Conservation (phyloP, 208 protist genomes). For the Porcisia deanei region DNA sequence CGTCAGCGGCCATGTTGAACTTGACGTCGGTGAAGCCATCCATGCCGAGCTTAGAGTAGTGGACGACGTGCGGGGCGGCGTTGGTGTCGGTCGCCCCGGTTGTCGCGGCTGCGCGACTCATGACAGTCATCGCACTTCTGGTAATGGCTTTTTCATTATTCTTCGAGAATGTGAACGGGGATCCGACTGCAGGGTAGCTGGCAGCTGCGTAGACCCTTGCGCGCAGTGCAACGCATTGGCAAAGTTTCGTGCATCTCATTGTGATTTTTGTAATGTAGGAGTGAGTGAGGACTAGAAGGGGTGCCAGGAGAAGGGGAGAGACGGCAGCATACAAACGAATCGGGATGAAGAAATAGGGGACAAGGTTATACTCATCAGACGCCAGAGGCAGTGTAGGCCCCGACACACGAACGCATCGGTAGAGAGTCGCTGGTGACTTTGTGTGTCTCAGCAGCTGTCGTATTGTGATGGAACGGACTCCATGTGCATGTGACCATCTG, state of each 20-base stretch:
- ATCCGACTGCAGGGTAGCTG: not conserved
- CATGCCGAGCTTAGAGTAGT: slow-evolving; percentile 78
- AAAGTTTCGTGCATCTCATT: not conserved
- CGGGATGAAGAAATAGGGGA: not conserved
- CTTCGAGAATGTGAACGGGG: not conserved
- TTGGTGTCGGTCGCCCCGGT: not conserved
- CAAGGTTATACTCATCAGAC: not conserved
- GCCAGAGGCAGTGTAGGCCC: not conserved
- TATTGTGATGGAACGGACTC: not conserved
- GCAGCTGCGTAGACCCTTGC: not conserved
- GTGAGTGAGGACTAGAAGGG: not conserved
- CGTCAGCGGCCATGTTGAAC: slow-evolving; percentile 77
- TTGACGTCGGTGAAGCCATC: slow-evolving; percentile 81
- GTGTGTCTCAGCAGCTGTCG: not conserved
- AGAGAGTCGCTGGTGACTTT: not conserved
- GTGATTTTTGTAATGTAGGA: not conserved
- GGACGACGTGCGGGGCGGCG: slow-evolving; percentile 12
- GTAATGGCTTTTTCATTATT: not conserved
- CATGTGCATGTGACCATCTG: not conserved
- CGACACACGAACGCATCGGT: not conserved
- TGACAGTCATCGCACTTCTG: not conserved
- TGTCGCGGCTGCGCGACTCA: not conserved
- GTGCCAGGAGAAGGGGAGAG: not conserved
- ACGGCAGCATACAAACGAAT: not conserved
- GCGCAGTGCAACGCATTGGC: not conserved